phyloP scores from a whole-genome alignment of 306 rosid genomes.

The Oxytropis ochrocephala region DNA sequence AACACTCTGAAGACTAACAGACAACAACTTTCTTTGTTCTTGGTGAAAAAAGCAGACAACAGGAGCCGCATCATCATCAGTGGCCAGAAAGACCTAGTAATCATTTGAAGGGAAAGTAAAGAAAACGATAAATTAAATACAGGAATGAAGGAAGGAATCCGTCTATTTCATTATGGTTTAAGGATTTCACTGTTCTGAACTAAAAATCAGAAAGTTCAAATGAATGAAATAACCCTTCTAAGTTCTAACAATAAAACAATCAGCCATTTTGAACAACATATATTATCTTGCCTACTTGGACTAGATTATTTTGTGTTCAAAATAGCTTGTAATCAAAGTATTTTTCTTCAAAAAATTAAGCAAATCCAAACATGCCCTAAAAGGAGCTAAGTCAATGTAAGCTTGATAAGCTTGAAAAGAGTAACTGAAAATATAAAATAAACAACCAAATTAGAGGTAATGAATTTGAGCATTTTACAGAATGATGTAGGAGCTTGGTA shows the following conservation, averaged over 20 bases:
- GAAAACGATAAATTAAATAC: not conserved
- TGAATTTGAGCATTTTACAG: constrained; percentile 1
- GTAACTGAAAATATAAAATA: not conserved
- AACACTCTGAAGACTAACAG: constrained; percentile 74
- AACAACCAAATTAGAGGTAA: constrained; percentile 6
- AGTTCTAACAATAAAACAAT: constrained; percentile 8
- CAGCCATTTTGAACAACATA: not conserved
- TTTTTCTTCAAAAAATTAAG: not conserved
- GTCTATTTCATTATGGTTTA: not conserved
- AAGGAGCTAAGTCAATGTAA: not conserved
- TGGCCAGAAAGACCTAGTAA: constrained; percentile 77
- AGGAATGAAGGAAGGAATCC: constrained; percentile 2
- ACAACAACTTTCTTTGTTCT: constrained; percentile 76
- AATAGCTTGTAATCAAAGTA: not conserved
- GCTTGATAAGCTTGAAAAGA: not conserved
- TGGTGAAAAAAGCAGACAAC: constrained; percentile 86
- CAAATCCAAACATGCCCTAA: not conserved
- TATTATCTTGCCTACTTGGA: not conserved
- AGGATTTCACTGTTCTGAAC: not conserved
- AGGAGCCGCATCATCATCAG: constrained; percentile 76
- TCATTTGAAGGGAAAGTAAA: constrained; percentile 30
- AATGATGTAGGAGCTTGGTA: too few relatives aligned
- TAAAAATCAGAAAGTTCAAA: not conserved
- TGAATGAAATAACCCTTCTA: not conserved
- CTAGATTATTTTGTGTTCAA: not conserved